Percentiles rank a stretch among this genome's conserved stretches.
phyloP scores from a whole-genome alignment of 495 filamentous ascomycete genomes.

The Aspergillus haitiensis region DNA sequence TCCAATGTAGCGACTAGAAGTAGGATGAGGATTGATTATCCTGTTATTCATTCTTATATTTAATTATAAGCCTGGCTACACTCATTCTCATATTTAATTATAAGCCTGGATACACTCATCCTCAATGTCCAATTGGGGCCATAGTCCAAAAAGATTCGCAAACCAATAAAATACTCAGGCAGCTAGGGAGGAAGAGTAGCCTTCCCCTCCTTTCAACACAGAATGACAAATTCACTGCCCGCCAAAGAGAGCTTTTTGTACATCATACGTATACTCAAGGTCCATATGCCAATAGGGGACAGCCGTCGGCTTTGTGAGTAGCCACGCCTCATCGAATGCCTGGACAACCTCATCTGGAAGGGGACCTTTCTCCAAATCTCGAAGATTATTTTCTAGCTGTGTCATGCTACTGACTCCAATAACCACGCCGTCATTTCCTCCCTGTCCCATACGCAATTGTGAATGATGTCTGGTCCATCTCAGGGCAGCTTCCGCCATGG shows the following conservation, averaged over 20 bases:
- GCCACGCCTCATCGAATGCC: conserved; percentile 72
- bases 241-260: conserved; percentile 60
- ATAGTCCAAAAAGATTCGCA: no score
- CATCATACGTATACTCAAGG: conserved; percentile 73
- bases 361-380: conserved; percentile 79
- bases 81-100: no score
- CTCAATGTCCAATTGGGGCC: no score
- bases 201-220: not conserved
- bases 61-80: no score
- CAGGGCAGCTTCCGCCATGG: conserved; percentile 76
- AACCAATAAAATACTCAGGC: no score
- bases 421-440: conserved; percentile 72
- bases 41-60: no score
- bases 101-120: no score
- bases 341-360: conserved; percentile 80
- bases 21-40: no score
- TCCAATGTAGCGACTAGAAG: no score
- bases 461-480: conserved; percentile 83
- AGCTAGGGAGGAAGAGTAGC: no score
- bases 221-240: not conserved
- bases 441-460: conserved; percentile 61
- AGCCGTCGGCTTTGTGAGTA: conserved; percentile 62
- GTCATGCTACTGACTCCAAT: conserved; percentile 73
- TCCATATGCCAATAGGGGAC: conserved; percentile 75
- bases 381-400: conserved; percentile 75